These are phyloP conservation scores for Colletotrichum sp. DNA, from an alignment of 2,329 filamentous ascomycete species.

Conservation along the genomic window DNA sequence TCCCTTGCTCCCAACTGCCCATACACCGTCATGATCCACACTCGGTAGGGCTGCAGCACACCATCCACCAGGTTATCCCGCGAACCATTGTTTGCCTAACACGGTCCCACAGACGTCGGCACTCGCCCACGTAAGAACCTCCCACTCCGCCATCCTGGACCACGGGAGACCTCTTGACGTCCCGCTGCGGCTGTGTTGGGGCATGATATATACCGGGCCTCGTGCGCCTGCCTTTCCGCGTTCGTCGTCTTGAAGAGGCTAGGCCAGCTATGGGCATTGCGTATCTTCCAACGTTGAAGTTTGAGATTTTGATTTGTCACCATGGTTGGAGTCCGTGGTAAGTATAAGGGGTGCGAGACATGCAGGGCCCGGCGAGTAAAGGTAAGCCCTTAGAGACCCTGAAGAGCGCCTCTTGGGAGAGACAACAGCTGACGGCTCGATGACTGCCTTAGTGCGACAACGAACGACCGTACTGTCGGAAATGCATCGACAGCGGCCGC, in stretches of 20 bases:
- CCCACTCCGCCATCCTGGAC: not conserved
- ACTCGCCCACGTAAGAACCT: slow-evolving; percentile 11
- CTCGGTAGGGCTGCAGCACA: slow-evolving; percentile 20
- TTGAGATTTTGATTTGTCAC: slow-evolving; percentile 21
- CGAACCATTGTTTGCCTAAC: slow-evolving; percentile 6
- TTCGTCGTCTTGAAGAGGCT: not conserved
- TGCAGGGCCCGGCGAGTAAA: slow-evolving; percentile 64
- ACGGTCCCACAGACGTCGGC: not conserved
- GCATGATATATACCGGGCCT: slow-evolving; percentile 6
- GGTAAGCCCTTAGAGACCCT: slow-evolving; percentile 39
- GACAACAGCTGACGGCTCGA: not conserved
- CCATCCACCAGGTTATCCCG: slow-evolving; percentile 9
- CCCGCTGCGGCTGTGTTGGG: not conserved
- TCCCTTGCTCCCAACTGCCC: not conserved
- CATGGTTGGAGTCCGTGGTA: slow-evolving; percentile 68
- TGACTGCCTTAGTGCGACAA: slow-evolving; percentile 60
- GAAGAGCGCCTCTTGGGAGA: not conserved
- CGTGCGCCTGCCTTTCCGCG: not conserved
- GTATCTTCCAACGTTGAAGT: not conserved
- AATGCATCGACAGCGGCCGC: slow-evolving; percentile 62
- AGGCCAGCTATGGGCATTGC: not conserved
- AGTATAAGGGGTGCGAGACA: slow-evolving; percentile 69
- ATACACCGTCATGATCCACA: not conserved
- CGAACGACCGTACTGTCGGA: slow-evolving; percentile 63
- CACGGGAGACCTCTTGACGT: not conserved